Evolutionary conservation across 371 early-diverging fungal species (phyloP).

Genomic region (Smittium culicis): DNA sequence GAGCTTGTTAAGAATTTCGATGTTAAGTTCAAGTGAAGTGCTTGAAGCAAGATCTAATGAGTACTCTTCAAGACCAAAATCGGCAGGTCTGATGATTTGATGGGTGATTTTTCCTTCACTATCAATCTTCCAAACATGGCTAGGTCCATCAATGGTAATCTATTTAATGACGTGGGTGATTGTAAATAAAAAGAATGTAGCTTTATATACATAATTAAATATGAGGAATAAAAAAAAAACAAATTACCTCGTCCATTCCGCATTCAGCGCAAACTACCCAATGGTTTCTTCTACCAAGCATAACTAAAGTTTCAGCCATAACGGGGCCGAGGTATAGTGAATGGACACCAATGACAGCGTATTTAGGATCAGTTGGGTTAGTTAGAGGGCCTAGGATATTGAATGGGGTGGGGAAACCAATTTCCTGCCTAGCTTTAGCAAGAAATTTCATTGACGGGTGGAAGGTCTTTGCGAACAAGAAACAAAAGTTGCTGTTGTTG

Average conservation of each 20-base stretch:
- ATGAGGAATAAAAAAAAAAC: no score
- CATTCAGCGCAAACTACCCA: conserved; percentile 61
- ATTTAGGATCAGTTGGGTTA: conserved; percentile 74
- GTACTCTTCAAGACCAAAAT: conserved; percentile 71
- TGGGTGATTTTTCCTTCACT: conserved; percentile 41
- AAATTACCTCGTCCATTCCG: conserved; percentile 11
- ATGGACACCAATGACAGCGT: conserved; percentile 79
- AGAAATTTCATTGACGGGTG: conserved; percentile 85
- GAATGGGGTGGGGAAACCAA: conserved; percentile 88
- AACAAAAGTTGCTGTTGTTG: conserved; percentile 63
- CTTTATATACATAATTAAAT: no score
- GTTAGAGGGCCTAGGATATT: conserved; percentile 88
- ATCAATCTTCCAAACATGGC: conserved; percentile 33
- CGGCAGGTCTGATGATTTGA: conserved; percentile 55
- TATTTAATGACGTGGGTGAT: no score
- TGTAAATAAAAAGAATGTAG: no score
- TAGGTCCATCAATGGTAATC: conserved; percentile 26
- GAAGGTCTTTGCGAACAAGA: conserved; percentile 80
- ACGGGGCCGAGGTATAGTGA: conserved; percentile 57
- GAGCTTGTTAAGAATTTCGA: conserved; percentile 46
- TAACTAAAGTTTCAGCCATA: conserved; percentile 68
- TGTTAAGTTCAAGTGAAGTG: conserved; percentile 61
- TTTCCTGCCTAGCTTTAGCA: conserved; percentile 59
- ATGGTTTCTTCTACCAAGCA: conserved; percentile 55
- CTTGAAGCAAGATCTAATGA: conserved; percentile 62